phyloP scores from a whole-genome alignment of 306 rosid genomes.

The Malus asiatica region DNA sequence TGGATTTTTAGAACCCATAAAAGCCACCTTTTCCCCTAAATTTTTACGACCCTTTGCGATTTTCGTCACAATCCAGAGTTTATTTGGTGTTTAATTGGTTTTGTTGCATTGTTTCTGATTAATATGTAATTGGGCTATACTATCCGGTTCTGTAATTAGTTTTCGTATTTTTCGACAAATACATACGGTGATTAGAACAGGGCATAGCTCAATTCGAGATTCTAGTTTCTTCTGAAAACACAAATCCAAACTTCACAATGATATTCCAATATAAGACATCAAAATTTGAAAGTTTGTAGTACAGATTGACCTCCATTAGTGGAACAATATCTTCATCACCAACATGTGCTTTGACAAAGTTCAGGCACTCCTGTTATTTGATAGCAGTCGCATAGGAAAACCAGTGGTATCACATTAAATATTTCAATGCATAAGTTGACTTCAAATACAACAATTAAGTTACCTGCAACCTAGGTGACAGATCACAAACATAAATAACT shows the following conservation, averaged over 20 bases:
- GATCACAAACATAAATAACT: conserved; percentile 9
- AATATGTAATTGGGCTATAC: background rate
- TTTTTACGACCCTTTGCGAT: background rate
- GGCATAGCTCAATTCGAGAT: too few relatives aligned
- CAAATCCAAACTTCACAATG: background rate
- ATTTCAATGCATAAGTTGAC: background rate
- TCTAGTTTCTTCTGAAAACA: conserved; percentile 10
- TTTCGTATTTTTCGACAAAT: background rate
- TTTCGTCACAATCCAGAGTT: background rate
- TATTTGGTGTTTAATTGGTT: background rate
- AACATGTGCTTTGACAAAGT: conserved; percentile 28
- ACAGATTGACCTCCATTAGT: too few relatives aligned
- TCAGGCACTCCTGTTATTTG: conserved; percentile 21
- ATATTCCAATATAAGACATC: background rate
- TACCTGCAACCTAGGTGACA: conserved; percentile 14
- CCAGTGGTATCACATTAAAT: background rate
- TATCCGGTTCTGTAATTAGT: background rate
- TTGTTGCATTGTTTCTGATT: too few relatives aligned
- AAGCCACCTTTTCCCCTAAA: too few relatives aligned
- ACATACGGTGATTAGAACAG: background rate
- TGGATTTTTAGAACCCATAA: background rate
- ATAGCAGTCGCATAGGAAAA: background rate
- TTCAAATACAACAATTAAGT: background rate
- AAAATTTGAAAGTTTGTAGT: background rate
- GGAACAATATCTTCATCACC: conserved; percentile 14